Evolutionary conservation across 148 eudicot species (phyloP).

Genomic region (Polygonum aviculare): DNA sequence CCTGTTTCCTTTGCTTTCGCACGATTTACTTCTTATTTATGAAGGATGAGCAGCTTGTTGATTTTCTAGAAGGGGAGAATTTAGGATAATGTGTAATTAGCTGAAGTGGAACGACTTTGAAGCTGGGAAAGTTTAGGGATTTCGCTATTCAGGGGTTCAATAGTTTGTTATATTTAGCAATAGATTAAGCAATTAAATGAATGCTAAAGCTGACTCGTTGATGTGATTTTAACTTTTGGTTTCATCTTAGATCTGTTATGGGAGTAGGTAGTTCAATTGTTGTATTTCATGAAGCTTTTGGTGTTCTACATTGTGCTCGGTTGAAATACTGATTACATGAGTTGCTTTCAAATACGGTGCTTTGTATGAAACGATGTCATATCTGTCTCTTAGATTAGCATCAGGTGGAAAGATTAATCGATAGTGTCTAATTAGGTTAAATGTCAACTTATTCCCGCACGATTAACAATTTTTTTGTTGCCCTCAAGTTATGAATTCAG

Average conservation of each 20-base stretch:
- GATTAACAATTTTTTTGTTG: background rate
- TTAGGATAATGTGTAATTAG: background rate
- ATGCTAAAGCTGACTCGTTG: background rate
- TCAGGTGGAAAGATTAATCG: background rate
- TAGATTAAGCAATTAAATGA: background rate
- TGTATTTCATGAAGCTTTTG: background rate
- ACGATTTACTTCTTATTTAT: too few species aligned
- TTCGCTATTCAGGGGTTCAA: background rate
- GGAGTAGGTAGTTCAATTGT: background rate
- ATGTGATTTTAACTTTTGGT: background rate
- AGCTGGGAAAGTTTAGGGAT: background rate
- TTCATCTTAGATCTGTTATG: background rate
- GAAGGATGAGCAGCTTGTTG: background rate
- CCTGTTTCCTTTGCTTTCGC: background rate
- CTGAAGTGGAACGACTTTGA: background rate
- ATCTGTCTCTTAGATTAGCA: slow-evolving; percentile 2
- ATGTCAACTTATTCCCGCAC: too few species aligned
- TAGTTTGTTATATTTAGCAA: background rate
- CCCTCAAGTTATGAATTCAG: background rate
- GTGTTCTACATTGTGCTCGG: background rate
- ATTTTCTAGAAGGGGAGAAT: background rate
- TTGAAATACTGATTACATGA: slow-evolving; percentile 24
- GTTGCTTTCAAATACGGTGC: background rate
- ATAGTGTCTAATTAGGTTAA: background rate
- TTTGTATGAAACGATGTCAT: slow-evolving; percentile 22